Evolutionary conservation across 192 early-diverging fungal species (phyloP).

Genomic region (Piromyces finnis): DNA sequence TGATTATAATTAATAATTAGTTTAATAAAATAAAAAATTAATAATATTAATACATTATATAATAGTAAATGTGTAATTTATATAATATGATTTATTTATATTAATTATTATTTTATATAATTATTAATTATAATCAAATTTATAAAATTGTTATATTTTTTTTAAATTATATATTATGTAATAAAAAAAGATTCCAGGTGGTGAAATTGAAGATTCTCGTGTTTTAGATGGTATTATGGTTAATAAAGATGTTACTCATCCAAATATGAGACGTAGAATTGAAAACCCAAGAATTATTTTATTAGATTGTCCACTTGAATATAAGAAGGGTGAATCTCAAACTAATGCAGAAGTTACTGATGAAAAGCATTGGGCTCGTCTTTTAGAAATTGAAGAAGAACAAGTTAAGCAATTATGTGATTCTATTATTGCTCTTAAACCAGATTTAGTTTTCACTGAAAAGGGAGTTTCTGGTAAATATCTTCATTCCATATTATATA

Average conservation of each 20-base stretch:
- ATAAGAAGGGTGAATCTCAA: conserved; percentile 99
- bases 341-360: conserved; percentile 96
- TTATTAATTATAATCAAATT: too few species aligned
- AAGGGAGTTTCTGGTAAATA: conserved; percentile 80
- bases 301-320: conserved; percentile 96
- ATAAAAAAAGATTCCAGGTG: conserved; percentile 76
- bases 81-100: too few species aligned
- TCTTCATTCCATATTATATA: too few species aligned
- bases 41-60: too few species aligned
- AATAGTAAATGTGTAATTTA: too few species aligned
- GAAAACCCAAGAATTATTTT: conserved; percentile 92
- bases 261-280: conserved; percentile 87
- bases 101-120: too few species aligned
- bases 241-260: conserved; percentile 99
- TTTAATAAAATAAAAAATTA: too few species aligned
- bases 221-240: conserved; percentile 96
- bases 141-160: too few species aligned
- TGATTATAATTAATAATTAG: too few species aligned
- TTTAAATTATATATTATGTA: too few species aligned
- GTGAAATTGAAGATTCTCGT: conserved; percentile 85
- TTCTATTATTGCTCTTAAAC: conserved; percentile 87
- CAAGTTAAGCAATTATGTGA: conserved; percentile 95
- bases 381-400: conserved; percentile 98
- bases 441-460: conserved; percentile 95
- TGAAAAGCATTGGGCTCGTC: conserved; percentile 88